A percentile compares a stretch with the other conserved stretches of the same genome.
phyloP scores from a whole-genome alignment of 202 grass and related monocot genomes.

The Brachypodium distachyon region DNA sequence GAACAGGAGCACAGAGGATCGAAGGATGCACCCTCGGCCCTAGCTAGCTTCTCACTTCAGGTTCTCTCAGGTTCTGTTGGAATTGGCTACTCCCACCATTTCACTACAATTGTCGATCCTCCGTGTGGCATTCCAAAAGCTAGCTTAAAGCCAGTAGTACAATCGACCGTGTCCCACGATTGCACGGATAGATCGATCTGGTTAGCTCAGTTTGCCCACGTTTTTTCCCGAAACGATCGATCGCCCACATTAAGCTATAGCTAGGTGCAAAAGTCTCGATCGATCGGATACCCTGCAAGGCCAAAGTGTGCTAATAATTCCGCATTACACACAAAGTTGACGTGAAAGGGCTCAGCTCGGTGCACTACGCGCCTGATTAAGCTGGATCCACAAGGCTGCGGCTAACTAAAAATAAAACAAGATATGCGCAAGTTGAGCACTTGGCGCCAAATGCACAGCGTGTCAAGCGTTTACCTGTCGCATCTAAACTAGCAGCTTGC shows the following conservation, averaged over 20 bases:
- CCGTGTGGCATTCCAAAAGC: neutral
- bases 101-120: too few species aligned
- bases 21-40: too few species aligned
- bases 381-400: neutral
- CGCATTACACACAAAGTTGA: slow-evolving; percentile 42
- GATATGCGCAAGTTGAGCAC: slow-evolving; percentile 25
- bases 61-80: too few species aligned
- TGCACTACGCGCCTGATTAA: slow-evolving; percentile 6
- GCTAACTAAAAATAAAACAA: neutral
- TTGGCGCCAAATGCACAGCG: slow-evolving; percentile 23
- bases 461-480: neutral
- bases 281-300: neutral
- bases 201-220: neutral
- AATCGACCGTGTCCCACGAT: neutral
- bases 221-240: slow-evolving; percentile 12
- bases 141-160: neutral
- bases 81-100: too few species aligned
- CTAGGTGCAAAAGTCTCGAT: too few species aligned
- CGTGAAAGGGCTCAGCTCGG: slow-evolving; percentile 1
- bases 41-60: too few species aligned
- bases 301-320: slow-evolving; percentile 27
- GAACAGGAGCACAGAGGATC: too few species aligned
- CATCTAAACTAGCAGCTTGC: neutral
- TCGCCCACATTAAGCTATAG: slow-evolving; percentile 8
- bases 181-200: neutral